These are phyloP conservation scores for Wolfiporia cocos DNA, from an alignment of 1,284 basidiomycete genomes.

Conservation along the genomic window DNA sequence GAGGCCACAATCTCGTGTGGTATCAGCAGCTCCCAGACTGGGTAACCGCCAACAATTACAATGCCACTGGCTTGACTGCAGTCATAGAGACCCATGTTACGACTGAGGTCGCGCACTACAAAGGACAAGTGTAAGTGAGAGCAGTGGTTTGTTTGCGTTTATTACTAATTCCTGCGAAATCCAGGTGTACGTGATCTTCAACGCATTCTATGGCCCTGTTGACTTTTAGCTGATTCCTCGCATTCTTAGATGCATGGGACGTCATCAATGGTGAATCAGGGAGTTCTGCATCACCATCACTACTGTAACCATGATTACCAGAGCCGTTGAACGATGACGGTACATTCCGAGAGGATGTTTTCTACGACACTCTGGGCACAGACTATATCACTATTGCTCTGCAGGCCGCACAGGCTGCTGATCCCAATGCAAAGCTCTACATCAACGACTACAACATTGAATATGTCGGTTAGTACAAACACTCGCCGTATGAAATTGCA, in stretches of 20 bases:
- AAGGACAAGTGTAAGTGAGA: slow-evolving; percentile 38
- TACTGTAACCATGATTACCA: slow-evolving; percentile 2
- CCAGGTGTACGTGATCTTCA: slow-evolving; percentile 18
- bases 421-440: slow-evolving; percentile 33
- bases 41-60: slow-evolving; percentile 38
- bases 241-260: slow-evolving; percentile 26
- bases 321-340: slow-evolving; percentile 57
- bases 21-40: slow-evolving; percentile 47
- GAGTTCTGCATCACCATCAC: neutral
- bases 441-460: slow-evolving; percentile 53
- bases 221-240: slow-evolving; percentile 3
- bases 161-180: neutral
- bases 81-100: slow-evolving; percentile 41
- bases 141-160: neutral
- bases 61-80: slow-evolving; percentile 34
- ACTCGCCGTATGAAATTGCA: too few relatives aligned
- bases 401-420: slow-evolving; percentile 37
- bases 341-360: slow-evolving; percentile 39
- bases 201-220: neutral
- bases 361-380: slow-evolving; percentile 38
- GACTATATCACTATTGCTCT: slow-evolving; percentile 39
- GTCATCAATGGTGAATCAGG: slow-evolving; percentile 29
- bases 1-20: slow-evolving; percentile 48
- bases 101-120: slow-evolving; percentile 42
- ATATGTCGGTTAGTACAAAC: slow-evolving; percentile 14